Evolutionary conservation across 495 filamentous ascomycete genomes (phyloP), one percentile per base, ranked within the genome.

Genomic region (Chlorociboria aeruginascens): DNA sequence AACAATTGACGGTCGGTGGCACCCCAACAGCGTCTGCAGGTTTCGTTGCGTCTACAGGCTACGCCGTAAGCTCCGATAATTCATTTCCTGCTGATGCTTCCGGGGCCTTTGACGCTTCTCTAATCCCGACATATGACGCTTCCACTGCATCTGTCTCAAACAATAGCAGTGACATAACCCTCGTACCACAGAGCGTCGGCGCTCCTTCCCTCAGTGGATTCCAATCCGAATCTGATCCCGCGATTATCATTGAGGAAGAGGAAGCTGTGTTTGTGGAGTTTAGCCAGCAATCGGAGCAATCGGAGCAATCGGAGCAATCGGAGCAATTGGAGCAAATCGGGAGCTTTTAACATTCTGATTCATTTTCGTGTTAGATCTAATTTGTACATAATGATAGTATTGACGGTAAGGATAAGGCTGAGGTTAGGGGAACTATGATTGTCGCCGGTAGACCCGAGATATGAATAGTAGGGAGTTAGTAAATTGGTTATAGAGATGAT

Each of bases 371-470:
- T 30, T 49, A 16, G 46, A 8, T 32, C 25, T 28, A 25, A 44
- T 45, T 25, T 25, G 41, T 43, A 45, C 14, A 40, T 44, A 42
- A 49, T 44, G 40, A 16, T 32, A 31, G 28, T 45, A 20, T 7
- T 14, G 3, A 14, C 2, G 14, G 11, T 38, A 25, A 2, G 17
- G 45, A 13, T 8, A 7, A 31, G 45, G 34, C 17, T 9, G 3
- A 12, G 28, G 20, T n/a, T 14, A 7, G n/a, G 31, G 17, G 20
- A 36, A 33, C 43, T 47, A 40, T 47, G 33, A 46, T 16, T 52
- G 49, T 46, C 46, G 37, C 46, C 53, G 53, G 53, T 52, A 56
- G 53, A 56, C 13, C 53, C 53, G 53, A 38, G 53, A 35, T 49
- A 52, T 43, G 47, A 47, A 13, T 48, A 37, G 42, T 4, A 25